phyloP scores from a whole-genome alignment of 2,329 filamentous ascomycete genomes.

The Camptophora hylomeconis region DNA sequence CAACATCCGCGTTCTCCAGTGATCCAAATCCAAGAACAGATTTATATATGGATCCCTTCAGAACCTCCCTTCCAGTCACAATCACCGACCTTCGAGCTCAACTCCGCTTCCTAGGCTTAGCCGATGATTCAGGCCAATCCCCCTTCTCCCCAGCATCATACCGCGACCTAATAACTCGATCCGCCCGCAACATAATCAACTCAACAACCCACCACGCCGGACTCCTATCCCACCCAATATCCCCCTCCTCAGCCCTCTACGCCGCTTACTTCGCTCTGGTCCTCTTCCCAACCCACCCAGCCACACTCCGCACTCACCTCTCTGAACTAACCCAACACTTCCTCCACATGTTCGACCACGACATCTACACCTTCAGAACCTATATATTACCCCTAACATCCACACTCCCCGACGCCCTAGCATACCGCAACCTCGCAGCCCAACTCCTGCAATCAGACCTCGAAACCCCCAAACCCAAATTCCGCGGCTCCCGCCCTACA shows the following conservation, averaged over 20 bases:
- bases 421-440: slow-evolving; percentile 33
- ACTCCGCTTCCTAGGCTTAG: slow-evolving; percentile 43
- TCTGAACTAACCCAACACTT: slow-evolving; percentile 53
- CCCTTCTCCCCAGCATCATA: slow-evolving; percentile 45
- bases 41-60: slow-evolving; percentile 75
- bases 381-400: slow-evolving; percentile 52
- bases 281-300: slow-evolving; percentile 34
- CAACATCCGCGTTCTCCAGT: no score
- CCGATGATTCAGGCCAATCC: slow-evolving; percentile 15
- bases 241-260: slow-evolving; percentile 53
- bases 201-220: slow-evolving; percentile 45
- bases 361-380: slow-evolving; percentile 57
- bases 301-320: slow-evolving; percentile 46
- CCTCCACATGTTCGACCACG: slow-evolving; percentile 54
- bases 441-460: slow-evolving; percentile 44
- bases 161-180: slow-evolving; percentile 58
- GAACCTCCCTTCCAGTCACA: slow-evolving; percentile 53
- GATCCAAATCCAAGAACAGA: no score
- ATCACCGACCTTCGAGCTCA: slow-evolving; percentile 44
- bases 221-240: slow-evolving; percentile 28
- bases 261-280: slow-evolving; percentile 59
- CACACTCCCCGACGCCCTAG: slow-evolving; percentile 38
- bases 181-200: slow-evolving; percentile 67
- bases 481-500: slow-evolving; percentile 21
- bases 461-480: slow-evolving; percentile 20